These are phyloP conservation scores for Paramecium pentaurelia DNA, from an alignment of 73 alveolate species.

Conservation along the genomic window DNA sequence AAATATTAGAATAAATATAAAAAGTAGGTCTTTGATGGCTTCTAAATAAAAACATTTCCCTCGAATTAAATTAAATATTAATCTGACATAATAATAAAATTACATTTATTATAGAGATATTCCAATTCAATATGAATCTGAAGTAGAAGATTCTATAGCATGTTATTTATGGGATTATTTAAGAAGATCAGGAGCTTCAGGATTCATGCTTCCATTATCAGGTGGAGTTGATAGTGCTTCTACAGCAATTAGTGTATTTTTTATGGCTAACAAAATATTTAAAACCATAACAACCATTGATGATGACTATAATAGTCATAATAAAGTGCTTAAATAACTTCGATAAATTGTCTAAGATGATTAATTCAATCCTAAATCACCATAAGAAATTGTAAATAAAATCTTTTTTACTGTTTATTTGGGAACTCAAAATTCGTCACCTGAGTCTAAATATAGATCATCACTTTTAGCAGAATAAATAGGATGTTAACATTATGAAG, in stretches of 20 bases:
- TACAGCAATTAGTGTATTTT: slow-evolving; percentile 77
- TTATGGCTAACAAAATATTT: slow-evolving; percentile 62
- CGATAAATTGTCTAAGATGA: slow-evolving; percentile 65
- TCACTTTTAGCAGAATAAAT: slow-evolving; percentile 75
- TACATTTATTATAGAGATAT: neutral
- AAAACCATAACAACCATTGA: neutral
- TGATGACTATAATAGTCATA: neutral
- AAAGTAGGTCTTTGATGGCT: slow-evolving; percentile 21
- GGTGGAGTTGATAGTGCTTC: slow-evolving; percentile 96
- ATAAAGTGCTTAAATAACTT: slow-evolving; percentile 32
- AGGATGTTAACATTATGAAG: slow-evolving; percentile 78
- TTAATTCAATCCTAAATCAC: slow-evolving; percentile 63
- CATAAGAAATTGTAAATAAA: slow-evolving; percentile 70
- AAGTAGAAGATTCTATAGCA: slow-evolving; percentile 86
- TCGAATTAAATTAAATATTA: slow-evolving; percentile 60
- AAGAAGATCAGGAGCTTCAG: slow-evolving; percentile 94
- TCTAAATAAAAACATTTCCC: slow-evolving; percentile 50
- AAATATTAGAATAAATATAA: slow-evolving; percentile 60
- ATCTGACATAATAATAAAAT: slow-evolving; percentile 38
- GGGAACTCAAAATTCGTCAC: slow-evolving; percentile 57
- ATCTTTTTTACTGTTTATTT: slow-evolving; percentile 63
- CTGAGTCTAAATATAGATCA: slow-evolving; percentile 79
- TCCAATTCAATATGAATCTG: slow-evolving; percentile 50
- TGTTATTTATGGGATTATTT: slow-evolving; percentile 95
- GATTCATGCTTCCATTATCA: slow-evolving; percentile 89